Evolutionary conservation across 176 grass and related monocot genomes (phyloP).

Genomic region (Poa pratensis): DNA sequence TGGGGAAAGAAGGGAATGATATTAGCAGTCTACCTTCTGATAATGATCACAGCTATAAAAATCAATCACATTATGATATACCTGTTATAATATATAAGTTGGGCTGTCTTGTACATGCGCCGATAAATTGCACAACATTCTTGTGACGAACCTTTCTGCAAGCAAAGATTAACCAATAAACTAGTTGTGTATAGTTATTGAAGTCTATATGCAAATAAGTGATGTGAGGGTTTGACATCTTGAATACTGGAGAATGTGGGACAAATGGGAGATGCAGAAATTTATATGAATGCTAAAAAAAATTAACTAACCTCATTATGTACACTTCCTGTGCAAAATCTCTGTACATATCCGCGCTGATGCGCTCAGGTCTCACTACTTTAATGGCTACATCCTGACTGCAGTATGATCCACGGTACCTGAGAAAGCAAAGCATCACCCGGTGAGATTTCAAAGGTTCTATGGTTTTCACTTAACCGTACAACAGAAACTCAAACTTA

Average conservation of each 20-base stretch:
- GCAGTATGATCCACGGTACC: constrained; percentile 84
- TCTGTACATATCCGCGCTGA: constrained; percentile 67
- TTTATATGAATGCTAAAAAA: not conserved
- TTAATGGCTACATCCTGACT: constrained; percentile 96
- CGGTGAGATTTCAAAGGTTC: not conserved
- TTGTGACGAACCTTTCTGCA: constrained; percentile 85
- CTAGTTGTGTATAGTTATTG: not conserved
- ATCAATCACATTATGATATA: constrained; percentile 28
- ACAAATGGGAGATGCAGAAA: not conserved
- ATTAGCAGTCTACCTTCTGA: constrained; percentile 14
- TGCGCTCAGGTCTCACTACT: constrained; percentile 73
- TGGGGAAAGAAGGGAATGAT: constrained; percentile 21
- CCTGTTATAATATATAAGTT: constrained; percentile 83
- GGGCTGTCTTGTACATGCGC: constrained; percentile 77
- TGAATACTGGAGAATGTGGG: not conserved
- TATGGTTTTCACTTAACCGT: not conserved
- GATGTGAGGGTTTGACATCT: constrained; percentile 10
- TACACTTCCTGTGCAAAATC: constrained; percentile 96
- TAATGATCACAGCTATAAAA: not conserved
- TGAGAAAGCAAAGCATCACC: constrained; percentile 42
- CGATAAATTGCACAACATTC: constrained; percentile 88
- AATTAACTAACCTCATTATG: constrained; percentile 82
- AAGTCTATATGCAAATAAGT: constrained; percentile 24
- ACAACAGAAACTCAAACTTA: constrained; percentile 57
- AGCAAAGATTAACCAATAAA: constrained; percentile 20